Base-by-base conservation (phyloP, 441 rosid species). In the Erysimum pusillum region DNA sequence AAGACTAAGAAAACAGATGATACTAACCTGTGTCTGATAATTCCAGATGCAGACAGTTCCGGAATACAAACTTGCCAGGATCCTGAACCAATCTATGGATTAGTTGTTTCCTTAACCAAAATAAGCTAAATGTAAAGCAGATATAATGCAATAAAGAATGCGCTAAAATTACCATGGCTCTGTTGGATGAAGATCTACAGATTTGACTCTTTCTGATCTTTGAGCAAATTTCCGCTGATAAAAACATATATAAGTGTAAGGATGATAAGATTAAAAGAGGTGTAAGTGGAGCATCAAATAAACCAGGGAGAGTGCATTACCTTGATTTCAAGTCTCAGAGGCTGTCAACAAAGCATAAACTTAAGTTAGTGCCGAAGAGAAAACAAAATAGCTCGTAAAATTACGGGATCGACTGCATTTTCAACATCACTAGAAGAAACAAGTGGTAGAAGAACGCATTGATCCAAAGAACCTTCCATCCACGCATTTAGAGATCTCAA, bases 41-140 rank as follows among this genome's bases (percentile, higher is more conserved):
- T 92, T 87, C 97, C 96, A 94, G 54, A 94, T 85, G 75, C 89
- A 86, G 51, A 94, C 86, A 66, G 90, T 92, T 84, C 97, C 97
- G 0, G 96, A 88, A 64, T 91, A 78, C 84, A 94, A 81, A 78
- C 94, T 89, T 64, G 88, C 87, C 22, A 94, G 82, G 75, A 94
- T 83, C 98, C 97, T 94, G 90, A 76, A 83, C 10, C 45, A 75
- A 34, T 31, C 4, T 4, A 49, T 20, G 44, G 54, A 35, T 64
- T 25, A 71, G 1, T 10, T 22, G 39, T 32, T n/a, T 5, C 20
- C n/a, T 9, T 35, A 9, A 18, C 14, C 20, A 44, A 28, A 4
- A 20, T 22, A 28, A 56, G 12, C 7, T 15, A 22, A 68, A 66
- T 20, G 42, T 53, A 61, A 48, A 22, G 25, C 25, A 5, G 72